phyloP scores from a whole-genome alignment of 495 filamentous ascomycete genomes.

The Aspergillus indologenus region DNA sequence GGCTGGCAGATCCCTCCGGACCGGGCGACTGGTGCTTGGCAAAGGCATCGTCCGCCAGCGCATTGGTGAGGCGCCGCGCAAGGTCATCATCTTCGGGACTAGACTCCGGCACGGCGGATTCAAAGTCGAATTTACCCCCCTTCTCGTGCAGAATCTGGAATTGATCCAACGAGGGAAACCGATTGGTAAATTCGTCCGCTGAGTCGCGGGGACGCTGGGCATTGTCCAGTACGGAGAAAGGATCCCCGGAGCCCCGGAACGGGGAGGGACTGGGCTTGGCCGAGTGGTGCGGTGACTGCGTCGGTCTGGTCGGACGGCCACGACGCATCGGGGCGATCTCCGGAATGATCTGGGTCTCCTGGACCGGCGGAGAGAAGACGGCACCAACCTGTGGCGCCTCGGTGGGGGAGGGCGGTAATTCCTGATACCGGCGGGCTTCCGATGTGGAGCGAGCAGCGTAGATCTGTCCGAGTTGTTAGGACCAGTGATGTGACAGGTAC shows the following conservation, averaged over 20 bases:
- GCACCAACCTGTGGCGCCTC: conserved; percentile 65
- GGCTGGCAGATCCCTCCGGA: conserved; percentile 18
- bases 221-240: conserved; percentile 84
- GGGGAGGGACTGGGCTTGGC: conserved; percentile 73
- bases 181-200: conserved; percentile 74
- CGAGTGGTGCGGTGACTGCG: conserved; percentile 35
- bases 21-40: conserved; percentile 44
- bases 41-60: conserved; percentile 88
- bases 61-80: conserved; percentile 72
- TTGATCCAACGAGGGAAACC: conserved; percentile 90
- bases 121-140: conserved; percentile 86
- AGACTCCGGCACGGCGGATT: conserved; percentile 47
- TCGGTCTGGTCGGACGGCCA: conserved; percentile 68
- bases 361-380: conserved; percentile 60
- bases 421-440: conserved; percentile 58
- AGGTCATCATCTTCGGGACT: conserved; percentile 59
- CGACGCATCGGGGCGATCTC: conserved; percentile 94
- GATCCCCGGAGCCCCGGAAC: conserved; percentile 66
- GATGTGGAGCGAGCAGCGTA: conserved; percentile 70
- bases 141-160: conserved; percentile 87
- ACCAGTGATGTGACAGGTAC: neutral
- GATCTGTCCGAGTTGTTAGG: conserved; percentile 56
- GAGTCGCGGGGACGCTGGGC: conserved; percentile 44
- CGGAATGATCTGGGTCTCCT: conserved; percentile 70
- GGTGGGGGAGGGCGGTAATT: conserved; percentile 54